These are phyloP conservation scores for Xylariaceae sp. DNA, from an alignment of 2,329 filamentous ascomycete species.

Conservation along the genomic window DNA sequence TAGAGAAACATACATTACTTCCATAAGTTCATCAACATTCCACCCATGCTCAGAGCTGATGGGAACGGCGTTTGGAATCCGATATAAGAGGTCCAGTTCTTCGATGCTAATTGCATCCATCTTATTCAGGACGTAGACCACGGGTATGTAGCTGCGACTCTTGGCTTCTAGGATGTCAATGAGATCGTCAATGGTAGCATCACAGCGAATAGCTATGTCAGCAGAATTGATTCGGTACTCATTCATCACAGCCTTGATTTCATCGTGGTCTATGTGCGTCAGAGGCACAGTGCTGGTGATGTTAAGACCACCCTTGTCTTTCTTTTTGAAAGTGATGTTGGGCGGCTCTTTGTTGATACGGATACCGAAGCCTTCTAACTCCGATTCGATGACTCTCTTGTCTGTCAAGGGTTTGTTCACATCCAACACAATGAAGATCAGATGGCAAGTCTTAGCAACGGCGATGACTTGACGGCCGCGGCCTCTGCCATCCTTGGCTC, in stretches of 20 bases:
- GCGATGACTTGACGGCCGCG: conserved; percentile 98
- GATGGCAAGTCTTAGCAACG: conserved; percentile 95
- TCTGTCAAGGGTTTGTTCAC: conserved; percentile 98
- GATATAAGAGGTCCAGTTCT: conserved; percentile 91
- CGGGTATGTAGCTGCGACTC: conserved; percentile 95
- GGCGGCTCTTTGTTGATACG: conserved; percentile 95
- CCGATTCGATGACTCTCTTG: conserved; percentile 91
- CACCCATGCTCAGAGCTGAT: conserved; percentile 97
- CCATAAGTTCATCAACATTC: conserved; percentile 96
- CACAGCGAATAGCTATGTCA: conserved; percentile 95
- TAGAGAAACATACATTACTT: conserved; percentile 68
- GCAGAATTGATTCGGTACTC: conserved; percentile 97
- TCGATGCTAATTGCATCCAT: conserved; percentile 98
- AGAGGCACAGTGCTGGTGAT: conserved; percentile 94
- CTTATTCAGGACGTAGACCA: conserved; percentile 98
- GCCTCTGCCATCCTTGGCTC: conserved; percentile 96
- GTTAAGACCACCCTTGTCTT: conserved; percentile 95
- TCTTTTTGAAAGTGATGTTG: conserved; percentile 99
- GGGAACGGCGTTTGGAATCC: conserved; percentile 93
- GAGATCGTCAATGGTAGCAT: conserved; percentile 94
- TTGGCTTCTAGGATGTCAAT: conserved; percentile 96
- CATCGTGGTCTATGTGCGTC: conserved; percentile 88
- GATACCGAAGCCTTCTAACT: conserved; percentile 96
- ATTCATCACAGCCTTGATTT: conserved; percentile 96
- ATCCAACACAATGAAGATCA: conserved; percentile 98